Base-by-base conservation (phyloP, 768 basidiomycete genomes). In the Termitomyces sp. region DNA sequence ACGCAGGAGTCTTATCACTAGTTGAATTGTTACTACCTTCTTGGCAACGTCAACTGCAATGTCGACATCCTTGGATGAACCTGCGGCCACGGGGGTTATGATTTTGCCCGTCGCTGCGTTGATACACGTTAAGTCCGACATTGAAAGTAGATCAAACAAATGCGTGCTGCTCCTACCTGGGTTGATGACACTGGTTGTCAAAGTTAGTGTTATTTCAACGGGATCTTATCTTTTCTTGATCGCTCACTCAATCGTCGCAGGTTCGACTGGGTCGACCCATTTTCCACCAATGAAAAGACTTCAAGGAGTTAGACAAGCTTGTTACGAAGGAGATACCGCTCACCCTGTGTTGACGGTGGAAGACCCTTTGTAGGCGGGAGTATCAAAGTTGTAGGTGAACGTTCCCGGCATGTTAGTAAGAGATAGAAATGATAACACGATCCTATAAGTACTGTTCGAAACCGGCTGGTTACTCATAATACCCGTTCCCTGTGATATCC, bases 41-140 rank as follows among this genome's bases (percentile, higher is more conserved):
- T 80, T 80, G 0, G 86, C 87, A 42, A 76, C 82, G 2, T 72
- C 67, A 60, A 89, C 88, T 3, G 87, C 89, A 39, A 67, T 65
- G 68, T 92, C 84, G 56, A 91, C 81, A 64, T 91, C 91, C 63
- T 81, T 80, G 12, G 73, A 39, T 18, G 81, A 82, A 32, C 78
- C 86, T 64, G 80, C 83, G 4, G 80, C 69, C 61, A 89, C 70
- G 20, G 75, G 50, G 6, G 81, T 79, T 65, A 83, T 75, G 24
- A 79, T 61, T 67, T 88, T 79, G 43, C 87, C 91, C 16, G 70
- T 90, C 0, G 84, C 78, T 86, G 44, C 30, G 52, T 13, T 22
- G 34, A 26, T 12, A 5, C 20, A 13, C 30, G 39, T 44, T n/a
- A n/a, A 37, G 37, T 30, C 36, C 45, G 27, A 70, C 70, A 63